Base-by-base conservation (phyloP, 345 rosid species). In the Lepidium sativum region DNA sequence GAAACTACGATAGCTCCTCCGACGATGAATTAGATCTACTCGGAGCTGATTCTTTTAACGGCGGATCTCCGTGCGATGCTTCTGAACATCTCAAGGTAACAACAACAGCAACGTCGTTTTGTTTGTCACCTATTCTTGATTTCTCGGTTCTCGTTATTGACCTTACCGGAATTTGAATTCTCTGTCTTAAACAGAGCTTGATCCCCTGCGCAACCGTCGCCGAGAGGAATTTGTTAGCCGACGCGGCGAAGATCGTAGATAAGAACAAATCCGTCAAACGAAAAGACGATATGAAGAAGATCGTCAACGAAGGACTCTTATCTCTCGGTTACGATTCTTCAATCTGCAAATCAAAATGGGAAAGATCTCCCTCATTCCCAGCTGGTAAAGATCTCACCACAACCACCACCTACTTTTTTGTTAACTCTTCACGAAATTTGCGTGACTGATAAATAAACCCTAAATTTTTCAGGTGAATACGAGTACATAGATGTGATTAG, bases 281-380 rank as follows among this genome's bases (percentile, higher is more conserved):
- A 8, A 94, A 86, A 77, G 97, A 83, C 60, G 95, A 82, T 49
- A 57, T 90, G 80, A 83, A 84, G 68, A 80, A 70, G 77, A 80
- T 82, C 60, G 78, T 84, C 31, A 76, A 82, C 70, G 91, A 78
- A 53, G 87, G 83, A 61, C 75, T 94, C 47, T 44, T 73, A 47
- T 79, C 86, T 35, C 79, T 83, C 45, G 84, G 88, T 45, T 85
- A 90, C 73, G 71, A 86, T 63, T 82, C 90, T 48, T 82, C 95
- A 21, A 81, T 94, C 75, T 94, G 99, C 80, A 88, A 82, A 79
- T 90, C 99, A 4, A 84, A 85, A 81, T 94, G 99, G 99, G 97
- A 90, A 0, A 88, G 83, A 70, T 68, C 89, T 32, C 56, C 81
- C 0, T 79, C 90, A 1, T 80, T 76, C 70, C 97, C 97, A 5